Evolutionary conservation across 306 rosid species (phyloP).

Genomic region (Medicago truncatula): MtrunA17r5.0-ANR NC_053046.1:7589501-7590000

Average conservation of each 20-base stretch:
- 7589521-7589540: background rate
- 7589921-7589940: background rate
- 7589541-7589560: background rate
- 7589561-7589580: background rate
- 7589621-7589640: background rate
- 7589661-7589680: slow-evolving; percentile 10
- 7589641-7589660: background rate
- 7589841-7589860: slow-evolving; percentile 64
- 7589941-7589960: background rate
- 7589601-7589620: background rate
- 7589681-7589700: slow-evolving; percentile 22
- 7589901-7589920: slow-evolving; percentile 13
- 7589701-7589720: slow-evolving; percentile 81
- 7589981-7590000: background rate
- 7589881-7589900: slow-evolving; percentile 64
- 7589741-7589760: slow-evolving; percentile 79
- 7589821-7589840: slow-evolving; percentile 20
- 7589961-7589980: background rate
- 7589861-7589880: slow-evolving; percentile 56
- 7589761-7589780: slow-evolving; percentile 61
- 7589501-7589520: background rate
- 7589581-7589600: background rate
- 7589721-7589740: slow-evolving; percentile 68
- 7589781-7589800: background rate
- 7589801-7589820: slow-evolving; percentile 3